These are phyloP conservation scores for Epichloe aotearoae DNA, from an alignment of 2,329 filamentous ascomycete species.

Conservation along the genomic window DNA sequence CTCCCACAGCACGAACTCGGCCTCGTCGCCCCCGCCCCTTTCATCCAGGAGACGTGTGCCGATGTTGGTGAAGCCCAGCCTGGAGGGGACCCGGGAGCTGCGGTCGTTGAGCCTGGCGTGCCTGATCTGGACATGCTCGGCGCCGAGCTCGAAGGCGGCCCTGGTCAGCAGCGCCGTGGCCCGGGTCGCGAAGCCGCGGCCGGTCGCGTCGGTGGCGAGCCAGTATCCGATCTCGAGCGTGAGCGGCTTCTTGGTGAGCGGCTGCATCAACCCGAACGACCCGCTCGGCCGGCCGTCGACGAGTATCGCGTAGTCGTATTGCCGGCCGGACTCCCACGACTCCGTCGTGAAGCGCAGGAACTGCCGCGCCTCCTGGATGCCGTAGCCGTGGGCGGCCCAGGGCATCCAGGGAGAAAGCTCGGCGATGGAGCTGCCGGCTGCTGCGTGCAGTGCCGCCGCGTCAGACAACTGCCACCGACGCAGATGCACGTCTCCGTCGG, in stretches of 20 bases:
- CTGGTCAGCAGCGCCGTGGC: conserved; percentile 7
- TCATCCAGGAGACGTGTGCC: background rate
- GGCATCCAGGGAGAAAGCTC: conserved; percentile 10
- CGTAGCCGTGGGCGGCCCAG: conserved; percentile 9
- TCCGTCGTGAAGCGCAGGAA: conserved; percentile 3
- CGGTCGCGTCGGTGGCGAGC: conserved; percentile 8
- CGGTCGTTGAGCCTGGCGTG: conserved; percentile 7
- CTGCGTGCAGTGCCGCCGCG: conserved; percentile 1
- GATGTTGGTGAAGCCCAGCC: conserved; percentile 5
- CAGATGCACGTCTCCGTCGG: conserved; percentile 6
- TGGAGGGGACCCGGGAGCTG: conserved; percentile 6
- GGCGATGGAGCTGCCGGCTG: conserved; percentile 5
- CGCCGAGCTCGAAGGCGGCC: conserved; percentile 8
- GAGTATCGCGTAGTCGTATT: conserved; percentile 9
- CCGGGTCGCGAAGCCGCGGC: conserved; percentile 8
- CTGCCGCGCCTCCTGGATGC: conserved; percentile 1
- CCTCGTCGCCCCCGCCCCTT: background rate
- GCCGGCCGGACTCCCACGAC: conserved; percentile 5
- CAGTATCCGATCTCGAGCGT: conserved; percentile 11
- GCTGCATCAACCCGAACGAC: conserved; percentile 8
- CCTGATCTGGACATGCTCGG: conserved; percentile 7
- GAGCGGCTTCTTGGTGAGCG: background rate
- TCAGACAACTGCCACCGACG: conserved; percentile 8
- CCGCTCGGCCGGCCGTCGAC: conserved; percentile 3
- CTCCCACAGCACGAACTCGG: background rate